Conservation (phyloP, 2,329 filamentous ascomycete genomes). For the Neurospora sp. region DNA sequence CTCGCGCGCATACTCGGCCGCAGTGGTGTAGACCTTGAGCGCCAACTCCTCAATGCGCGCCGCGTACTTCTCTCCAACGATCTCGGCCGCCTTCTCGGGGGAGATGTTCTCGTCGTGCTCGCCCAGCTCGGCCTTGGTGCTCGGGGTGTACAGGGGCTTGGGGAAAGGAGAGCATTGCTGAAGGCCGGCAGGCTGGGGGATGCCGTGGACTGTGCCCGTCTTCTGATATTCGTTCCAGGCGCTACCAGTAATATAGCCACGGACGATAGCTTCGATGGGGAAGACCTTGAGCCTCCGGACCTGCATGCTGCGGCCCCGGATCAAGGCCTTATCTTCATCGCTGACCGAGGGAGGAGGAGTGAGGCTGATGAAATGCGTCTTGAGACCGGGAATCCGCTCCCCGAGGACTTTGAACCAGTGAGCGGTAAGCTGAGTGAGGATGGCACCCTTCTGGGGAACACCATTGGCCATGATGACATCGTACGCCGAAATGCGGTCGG, state of each 20-base stretch:
- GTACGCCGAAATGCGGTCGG: constrained; percentile 67
- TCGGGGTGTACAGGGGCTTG: constrained; percentile 63
- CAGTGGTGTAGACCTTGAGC: constrained; percentile 52
- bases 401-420: constrained; percentile 46
- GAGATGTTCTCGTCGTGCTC: constrained; percentile 79
- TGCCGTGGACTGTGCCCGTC: constrained; percentile 70
- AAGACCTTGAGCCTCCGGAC: constrained; percentile 66
- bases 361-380: constrained; percentile 42
- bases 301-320: constrained; percentile 62
- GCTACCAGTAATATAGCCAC: constrained; percentile 80
- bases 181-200: constrained; percentile 57
- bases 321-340: constrained; percentile 36
- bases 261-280: constrained; percentile 75
- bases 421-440: constrained; percentile 36
- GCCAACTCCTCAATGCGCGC: constrained; percentile 55
- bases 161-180: constrained; percentile 61
- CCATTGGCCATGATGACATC: constrained; percentile 74
- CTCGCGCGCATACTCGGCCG: constrained; percentile 51
- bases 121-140: constrained; percentile 74
- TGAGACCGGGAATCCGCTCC: constrained; percentile 35
- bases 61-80: constrained; percentile 58
- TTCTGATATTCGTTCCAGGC: constrained; percentile 71
- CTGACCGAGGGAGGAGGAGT: constrained; percentile 28
- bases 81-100: constrained; percentile 51
- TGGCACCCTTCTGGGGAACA: constrained; percentile 42